Conservation (phyloP, 768 basidiomycete genomes). For the Pleurotus ostreatus region DNA sequence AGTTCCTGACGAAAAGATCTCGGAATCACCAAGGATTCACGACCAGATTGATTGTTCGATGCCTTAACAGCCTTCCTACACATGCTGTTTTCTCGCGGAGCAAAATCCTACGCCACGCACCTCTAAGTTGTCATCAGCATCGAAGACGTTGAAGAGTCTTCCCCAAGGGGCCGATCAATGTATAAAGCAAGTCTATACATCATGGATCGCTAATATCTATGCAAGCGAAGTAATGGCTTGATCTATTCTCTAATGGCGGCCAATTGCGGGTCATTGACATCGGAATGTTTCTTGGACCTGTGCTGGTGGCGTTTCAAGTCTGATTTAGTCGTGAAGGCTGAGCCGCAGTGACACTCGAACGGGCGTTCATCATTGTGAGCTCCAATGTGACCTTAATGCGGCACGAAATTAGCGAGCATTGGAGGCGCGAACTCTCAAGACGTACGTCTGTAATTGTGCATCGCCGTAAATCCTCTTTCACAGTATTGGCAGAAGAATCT, state of each 20-base stretch:
- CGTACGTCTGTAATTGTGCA: not conserved
- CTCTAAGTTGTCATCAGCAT: no score
- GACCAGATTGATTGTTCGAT: no score
- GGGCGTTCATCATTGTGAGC: slow-evolving; percentile 1
- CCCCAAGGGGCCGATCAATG: no score
- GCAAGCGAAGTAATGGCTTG: not conserved
- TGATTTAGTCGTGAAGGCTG: slow-evolving; percentile 1
- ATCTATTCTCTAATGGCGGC: not conserved
- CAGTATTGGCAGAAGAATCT: slow-evolving; percentile 1
- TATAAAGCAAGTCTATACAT: no score
- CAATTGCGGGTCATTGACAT: not conserved
- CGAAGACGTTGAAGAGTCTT: no score
- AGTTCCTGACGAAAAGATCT: no score
- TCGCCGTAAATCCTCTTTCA: not conserved
- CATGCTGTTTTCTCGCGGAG: no score
- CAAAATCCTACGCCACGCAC: no score
- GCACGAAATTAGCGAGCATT: not conserved
- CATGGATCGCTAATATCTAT: no score
- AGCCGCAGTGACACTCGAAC: not conserved
- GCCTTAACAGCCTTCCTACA: no score
- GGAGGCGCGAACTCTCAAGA: not conserved
- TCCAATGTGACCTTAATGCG: not conserved
- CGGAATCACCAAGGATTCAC: no score
- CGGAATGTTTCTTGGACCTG: slow-evolving; percentile 2
- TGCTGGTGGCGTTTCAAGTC: not conserved